Evolutionary conservation across 2,329 filamentous ascomycete species (phyloP).

Genomic region (Aspergillus sp.): DNA sequence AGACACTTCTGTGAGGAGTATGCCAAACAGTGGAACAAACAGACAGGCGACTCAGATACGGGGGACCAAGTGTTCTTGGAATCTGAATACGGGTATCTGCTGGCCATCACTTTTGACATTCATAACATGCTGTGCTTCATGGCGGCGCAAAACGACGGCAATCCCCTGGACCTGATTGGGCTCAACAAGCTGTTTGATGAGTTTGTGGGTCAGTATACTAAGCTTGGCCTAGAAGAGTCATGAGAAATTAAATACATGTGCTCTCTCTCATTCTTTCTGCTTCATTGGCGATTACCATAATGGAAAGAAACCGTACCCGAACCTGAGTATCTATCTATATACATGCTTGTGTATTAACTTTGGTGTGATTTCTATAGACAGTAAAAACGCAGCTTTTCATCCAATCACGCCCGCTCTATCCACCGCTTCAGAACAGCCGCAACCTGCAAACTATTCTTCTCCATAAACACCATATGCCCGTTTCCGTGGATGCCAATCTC

Average conservation of each 20-base stretch:
- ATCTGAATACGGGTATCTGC: constrained; percentile 1
- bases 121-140: constrained; percentile 5
- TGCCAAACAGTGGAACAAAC: constrained; percentile 1
- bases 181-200: constrained; percentile 1
- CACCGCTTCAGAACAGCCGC: too few species aligned
- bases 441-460: too few species aligned
- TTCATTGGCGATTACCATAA: too few species aligned
- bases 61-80: constrained; percentile 1
- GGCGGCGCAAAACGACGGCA: background rate
- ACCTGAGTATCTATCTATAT: too few species aligned
- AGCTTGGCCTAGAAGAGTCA: background rate
- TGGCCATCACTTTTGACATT: constrained; percentile 1
- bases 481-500: too few species aligned
- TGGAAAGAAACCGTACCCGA: too few species aligned
- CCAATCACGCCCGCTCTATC: too few species aligned
- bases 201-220: constrained; percentile 2
- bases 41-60: constrained; percentile 1
- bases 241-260: background rate
- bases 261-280: too few species aligned
- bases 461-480: too few species aligned
- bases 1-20: constrained; percentile 1
- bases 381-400: too few species aligned
- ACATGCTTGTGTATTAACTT: too few species aligned
- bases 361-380: too few species aligned
- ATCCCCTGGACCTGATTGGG: constrained; percentile 1